These are phyloP conservation scores for Posidonia australis DNA, from an alignment of 106 monocot species.

Conservation along the genomic window DNA sequence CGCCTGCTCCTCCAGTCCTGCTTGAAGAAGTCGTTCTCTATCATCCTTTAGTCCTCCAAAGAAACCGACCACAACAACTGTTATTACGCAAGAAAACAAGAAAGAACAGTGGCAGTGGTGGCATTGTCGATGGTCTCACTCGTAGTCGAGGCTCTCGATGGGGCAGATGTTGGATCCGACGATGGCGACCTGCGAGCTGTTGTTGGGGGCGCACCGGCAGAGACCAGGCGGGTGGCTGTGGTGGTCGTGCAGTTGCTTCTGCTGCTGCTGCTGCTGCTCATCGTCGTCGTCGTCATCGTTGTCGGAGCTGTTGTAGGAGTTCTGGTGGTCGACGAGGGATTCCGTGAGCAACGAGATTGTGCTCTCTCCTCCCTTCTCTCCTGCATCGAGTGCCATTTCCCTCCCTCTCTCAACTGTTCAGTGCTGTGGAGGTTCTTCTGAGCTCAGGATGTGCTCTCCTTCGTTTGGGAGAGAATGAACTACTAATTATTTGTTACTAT, in stretches of 20 bases:
- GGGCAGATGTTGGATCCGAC: conserved; percentile 73
- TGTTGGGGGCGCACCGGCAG: conserved; percentile 48
- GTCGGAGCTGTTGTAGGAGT: too few relatives aligned
- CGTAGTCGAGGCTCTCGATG: conserved; percentile 91
- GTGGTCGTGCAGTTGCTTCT: background rate
- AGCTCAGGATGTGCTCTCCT: too few relatives aligned
- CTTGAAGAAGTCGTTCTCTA: conserved; percentile 57
- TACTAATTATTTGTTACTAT: too few relatives aligned
- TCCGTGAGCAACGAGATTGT: too few relatives aligned
- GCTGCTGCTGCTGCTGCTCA: background rate
- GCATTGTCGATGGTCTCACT: conserved; percentile 27
- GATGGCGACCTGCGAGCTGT: conserved; percentile 68
- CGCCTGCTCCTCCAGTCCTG: conserved; percentile 62
- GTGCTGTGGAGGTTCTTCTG: too few relatives aligned
- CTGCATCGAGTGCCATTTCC: too few relatives aligned
- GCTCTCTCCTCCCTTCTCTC: too few relatives aligned
- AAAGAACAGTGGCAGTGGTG: background rate
- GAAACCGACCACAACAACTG: background rate
- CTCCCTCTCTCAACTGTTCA: too few relatives aligned
- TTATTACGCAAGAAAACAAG: background rate
- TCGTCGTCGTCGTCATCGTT: conserved; percentile 5
- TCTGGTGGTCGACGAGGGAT: too few relatives aligned
- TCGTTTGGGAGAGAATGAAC: too few relatives aligned
- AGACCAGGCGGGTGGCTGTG: conserved; percentile 11
- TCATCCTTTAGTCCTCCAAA: conserved; percentile 26